Conservation (phyloP, 768 basidiomycete genomes). For the Astraeus odoratus region DNA sequence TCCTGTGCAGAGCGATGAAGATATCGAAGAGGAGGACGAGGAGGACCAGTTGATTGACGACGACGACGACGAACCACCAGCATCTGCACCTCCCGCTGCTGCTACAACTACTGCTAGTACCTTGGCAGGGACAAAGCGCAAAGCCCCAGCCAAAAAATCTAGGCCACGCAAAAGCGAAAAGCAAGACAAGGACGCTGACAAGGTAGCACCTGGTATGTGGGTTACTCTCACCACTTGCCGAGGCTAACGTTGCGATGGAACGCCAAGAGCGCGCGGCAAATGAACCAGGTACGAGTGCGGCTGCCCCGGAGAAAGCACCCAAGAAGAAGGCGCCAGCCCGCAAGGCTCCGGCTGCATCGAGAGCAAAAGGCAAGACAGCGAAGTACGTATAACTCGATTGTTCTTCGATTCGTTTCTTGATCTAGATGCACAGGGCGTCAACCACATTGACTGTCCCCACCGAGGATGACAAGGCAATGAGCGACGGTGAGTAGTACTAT, state of each 20-base stretch:
- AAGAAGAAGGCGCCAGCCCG: conserved; percentile 45
- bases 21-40: conserved; percentile 58
- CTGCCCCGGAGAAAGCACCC: conserved; percentile 29
- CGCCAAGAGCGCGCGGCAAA: conserved; percentile 24
- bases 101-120: too few relatives aligned
- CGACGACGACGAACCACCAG: conserved; percentile 36
- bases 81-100: conserved; percentile 21
- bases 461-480: conserved; percentile 46
- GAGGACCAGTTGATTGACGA: conserved; percentile 82
- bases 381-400: conserved; percentile 18
- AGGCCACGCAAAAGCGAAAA: conserved; percentile 51
- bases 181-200: conserved; percentile 33
- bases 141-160: conserved; percentile 40
- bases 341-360: conserved; percentile 34
- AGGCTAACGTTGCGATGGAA: conserved; percentile 17
- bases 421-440: conserved; percentile 21
- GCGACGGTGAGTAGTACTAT: conserved; percentile 46
- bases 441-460: conserved; percentile 28
- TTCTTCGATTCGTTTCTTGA: conserved; percentile 1
- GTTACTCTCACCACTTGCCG: conserved; percentile 13
- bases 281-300: conserved; percentile 11
- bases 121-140: conserved; percentile 42
- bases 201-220: conserved; percentile 34
- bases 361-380: conserved; percentile 26
- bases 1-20: conserved; percentile 33